Base-by-base conservation (phyloP, 495 filamentous ascomycete species). In the Penicillium chermesinum region DNA sequence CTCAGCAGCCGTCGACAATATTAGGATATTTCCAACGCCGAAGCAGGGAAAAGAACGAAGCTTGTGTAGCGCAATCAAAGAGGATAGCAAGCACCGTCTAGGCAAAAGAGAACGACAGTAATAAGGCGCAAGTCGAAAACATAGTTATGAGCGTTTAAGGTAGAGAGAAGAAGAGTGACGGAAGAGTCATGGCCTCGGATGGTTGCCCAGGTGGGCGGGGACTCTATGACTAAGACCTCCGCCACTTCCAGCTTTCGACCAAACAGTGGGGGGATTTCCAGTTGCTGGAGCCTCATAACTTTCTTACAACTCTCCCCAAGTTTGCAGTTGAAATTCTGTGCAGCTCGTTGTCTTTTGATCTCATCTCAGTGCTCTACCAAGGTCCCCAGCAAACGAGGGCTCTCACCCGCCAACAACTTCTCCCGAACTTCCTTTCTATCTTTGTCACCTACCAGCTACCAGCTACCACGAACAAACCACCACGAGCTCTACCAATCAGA, bases 1-100 rank as follows among this genome's bases (percentile, higher is more conserved):
- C 59, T 63, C 63, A 70, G 66, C 65, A 72, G 67, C 44, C 33
- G 34, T 37, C 44, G 44, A 46, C 34, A 35, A 46, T 37, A 46
- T 38, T 46, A 46, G n/a, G 44, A 38, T 38, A 38, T 38, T 52
- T 41, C 36, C 25, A 46, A 55, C 53, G 51, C 45, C 53, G 47
- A 35, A 48, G 33, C 54, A 50, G 57, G 35, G 48, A 46, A 41
- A 41, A 49, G 50, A 53, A 46, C 40, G 43, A 41, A 33, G 35
- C 25, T 36, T 49, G 45, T 20, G 21, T 32, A 52, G 44, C 38
- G 42, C 21, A 16, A n/a, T 36, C 48, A 44, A 44, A 46, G 27
- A 51, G 52, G 45, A 52, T 50, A 43, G 44, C 44, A 51, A 45
- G 49, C 41, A 49, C 43, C 46, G 49, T 48, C 45, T 39, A 48